Base-by-base conservation (phyloP, 2,329 filamentous ascomycete genomes). In the Graphium sp. region DNA sequence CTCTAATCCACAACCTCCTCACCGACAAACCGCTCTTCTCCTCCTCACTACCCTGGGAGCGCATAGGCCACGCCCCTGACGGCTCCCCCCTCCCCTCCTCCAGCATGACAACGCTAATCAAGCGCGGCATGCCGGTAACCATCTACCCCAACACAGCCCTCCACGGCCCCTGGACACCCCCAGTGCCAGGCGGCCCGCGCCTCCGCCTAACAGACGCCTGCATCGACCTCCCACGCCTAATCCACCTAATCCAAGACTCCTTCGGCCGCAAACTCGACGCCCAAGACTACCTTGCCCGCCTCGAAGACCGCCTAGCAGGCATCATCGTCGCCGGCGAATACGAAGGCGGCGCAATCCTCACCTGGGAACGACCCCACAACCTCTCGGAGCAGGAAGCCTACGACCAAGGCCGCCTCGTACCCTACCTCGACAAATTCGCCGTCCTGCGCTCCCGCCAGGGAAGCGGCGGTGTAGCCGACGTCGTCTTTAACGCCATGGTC, bases 391-490 rank as follows among this genome's bases (percentile, higher is more conserved):
- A 70, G 49, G 60, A 43, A 44, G 65, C 49, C 33, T 55, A 66
- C 32, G 52, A 58, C 12, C 61, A 62, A 20, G 62, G 62, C 2
- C 66, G 79, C 7, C 66, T 83, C 39, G 80, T 98, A 1, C 89
- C 89, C 0, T 98, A 98, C 47, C 64, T 98, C 18, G 89, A 98
- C 52, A 98, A 98, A 48, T 95, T 98, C 46, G 89, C 89, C 1
- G 89, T 98, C 1, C 61, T 93, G 11, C 87, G 80, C 39, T 76
- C 73, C 34, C 79, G 76, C 9, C 89, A 98, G 49, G 89, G 89
- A 0, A 81, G 80, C 0, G 83, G 83, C 2, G 87, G 89, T 4
- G 85, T 95, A 4, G 87, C 89, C 2, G 89, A 98, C 45, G 78
- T 95, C 22, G 79, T 98, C 6, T 98, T 95, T 55, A 93, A 91